These are phyloP conservation scores for Narthecium ossifragum DNA, from an alignment of 106 monocot species.

Conservation along the genomic window DNA sequence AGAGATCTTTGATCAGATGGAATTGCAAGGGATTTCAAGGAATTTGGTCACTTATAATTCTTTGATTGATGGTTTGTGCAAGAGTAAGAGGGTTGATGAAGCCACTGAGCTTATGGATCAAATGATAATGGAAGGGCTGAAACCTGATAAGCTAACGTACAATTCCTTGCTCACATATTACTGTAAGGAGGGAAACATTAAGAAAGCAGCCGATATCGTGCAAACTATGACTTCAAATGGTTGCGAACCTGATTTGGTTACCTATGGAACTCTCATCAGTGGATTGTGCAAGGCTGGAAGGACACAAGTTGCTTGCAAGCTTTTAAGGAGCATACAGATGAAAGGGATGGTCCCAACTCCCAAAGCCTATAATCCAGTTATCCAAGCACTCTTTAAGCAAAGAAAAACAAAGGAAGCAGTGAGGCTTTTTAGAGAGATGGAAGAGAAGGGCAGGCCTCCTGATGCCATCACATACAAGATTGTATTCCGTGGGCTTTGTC, in stretches of 20 bases:
- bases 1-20: slow-evolving; percentile 87
- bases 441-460: slow-evolving; percentile 46
- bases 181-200: slow-evolving; percentile 62
- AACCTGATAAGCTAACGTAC: slow-evolving; percentile 71
- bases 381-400: slow-evolving; percentile 80
- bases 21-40: slow-evolving; percentile 60
- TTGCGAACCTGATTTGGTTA: slow-evolving; percentile 63
- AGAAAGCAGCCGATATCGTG: slow-evolving; percentile 67
- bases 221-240: slow-evolving; percentile 88
- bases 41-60: slow-evolving; percentile 75
- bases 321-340: slow-evolving; percentile 61
- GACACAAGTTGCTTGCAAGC: slow-evolving; percentile 49
- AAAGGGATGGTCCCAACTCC: slow-evolving; percentile 81
- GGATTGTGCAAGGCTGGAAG: slow-evolving; percentile 62
- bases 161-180: slow-evolving; percentile 56
- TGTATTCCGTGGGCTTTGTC: slow-evolving; percentile 72
- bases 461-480: slow-evolving; percentile 83
- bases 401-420: slow-evolving; percentile 66
- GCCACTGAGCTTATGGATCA: slow-evolving; percentile 78
- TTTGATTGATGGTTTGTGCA: slow-evolving; percentile 77
- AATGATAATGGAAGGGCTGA: slow-evolving; percentile 72
- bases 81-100: slow-evolving; percentile 62
- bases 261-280: slow-evolving; percentile 52
- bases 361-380: slow-evolving; percentile 84
- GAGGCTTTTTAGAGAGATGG: slow-evolving; percentile 88